Percentiles rank a stretch among this genome's conserved stretches.
Conservation (phyloP, 495 filamentous ascomycete species). For the Cercophora samala region DNA sequence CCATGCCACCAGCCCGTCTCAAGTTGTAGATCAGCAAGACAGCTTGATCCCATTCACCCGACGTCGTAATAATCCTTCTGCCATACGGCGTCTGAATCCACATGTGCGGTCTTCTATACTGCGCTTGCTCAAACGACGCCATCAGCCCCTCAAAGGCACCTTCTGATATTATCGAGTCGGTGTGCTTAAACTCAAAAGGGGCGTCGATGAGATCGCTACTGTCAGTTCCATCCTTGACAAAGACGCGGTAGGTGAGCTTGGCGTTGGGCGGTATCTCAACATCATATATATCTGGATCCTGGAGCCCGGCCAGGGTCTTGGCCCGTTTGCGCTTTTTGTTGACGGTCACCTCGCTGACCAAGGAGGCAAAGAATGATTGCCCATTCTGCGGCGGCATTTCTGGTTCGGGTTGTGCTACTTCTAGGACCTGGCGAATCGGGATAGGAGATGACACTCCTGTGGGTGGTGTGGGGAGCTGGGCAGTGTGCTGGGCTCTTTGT, state of each 20-base stretch:
- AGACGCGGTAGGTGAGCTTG: conserved; percentile 22
- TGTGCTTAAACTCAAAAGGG: conserved; percentile 15
- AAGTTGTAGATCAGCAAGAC: conserved; percentile 21
- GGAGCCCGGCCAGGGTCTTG: not conserved
- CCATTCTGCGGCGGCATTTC: not conserved
- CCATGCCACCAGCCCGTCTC: conserved; percentile 17
- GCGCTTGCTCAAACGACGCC: conserved; percentile 15
- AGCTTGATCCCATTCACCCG: conserved; percentile 20
- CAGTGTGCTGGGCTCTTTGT: not conserved
- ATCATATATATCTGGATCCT: conserved; percentile 6
- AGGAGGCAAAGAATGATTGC: conserved; percentile 14
- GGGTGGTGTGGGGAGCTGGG: not conserved
- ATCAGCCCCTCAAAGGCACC: conserved; percentile 21
- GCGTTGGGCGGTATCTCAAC: conserved; percentile 24
- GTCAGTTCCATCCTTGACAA: conserved; percentile 20
- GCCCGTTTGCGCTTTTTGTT: conserved; percentile 19
- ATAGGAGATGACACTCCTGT: not conserved
- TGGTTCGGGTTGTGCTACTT: not conserved
- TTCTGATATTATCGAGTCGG: conserved; percentile 10
- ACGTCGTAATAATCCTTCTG: conserved; percentile 3
- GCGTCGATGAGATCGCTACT: conserved; percentile 11
- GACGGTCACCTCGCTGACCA: conserved; percentile 14
- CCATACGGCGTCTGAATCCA: conserved; percentile 21
- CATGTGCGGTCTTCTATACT: conserved; percentile 11
- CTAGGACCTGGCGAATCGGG: not conserved